Base-by-base conservation (phyloP, 2,329 filamentous ascomycete genomes). In the Cryphonectria naterciae region DNA sequence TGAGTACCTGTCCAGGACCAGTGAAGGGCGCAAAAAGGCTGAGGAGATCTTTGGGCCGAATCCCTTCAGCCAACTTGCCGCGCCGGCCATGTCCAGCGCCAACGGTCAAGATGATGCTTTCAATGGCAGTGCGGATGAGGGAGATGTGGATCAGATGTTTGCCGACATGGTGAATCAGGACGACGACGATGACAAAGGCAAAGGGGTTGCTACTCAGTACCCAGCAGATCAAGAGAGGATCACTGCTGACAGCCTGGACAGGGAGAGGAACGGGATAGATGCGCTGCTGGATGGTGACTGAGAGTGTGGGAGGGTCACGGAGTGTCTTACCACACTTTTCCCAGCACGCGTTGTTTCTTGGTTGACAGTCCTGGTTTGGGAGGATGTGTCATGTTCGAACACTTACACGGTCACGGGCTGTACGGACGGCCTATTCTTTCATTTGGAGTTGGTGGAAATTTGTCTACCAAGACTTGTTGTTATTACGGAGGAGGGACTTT, bases 101-200 rank as follows among this genome's bases (percentile, higher is more conserved):
- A 61, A 58, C 25, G 76, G 74, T 37, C 68, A 75, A 22, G 76
- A 73, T 2, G 77, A 80, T 49, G 46, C 46, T 4, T 49, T 49
- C 19, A 49, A 49, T 22, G 46, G 46, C 6, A 83, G 84, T 49
- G 69, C 69, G 46, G 85, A 85, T 25, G 81, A 82, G 35, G 82
- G 81, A 60, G 85, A 84, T 37, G 85, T 86, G 4, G 85, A 87
- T 69, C 84, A 84, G 74, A 87, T 88, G 85, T 88, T 88, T 75
- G 81, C 84, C 61, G 86, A 88, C 60, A 82, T 88, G 74, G 87
- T 85, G 4, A 86, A 88, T 70, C 82, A 64, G 35, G 61, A 64
- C 19, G 61, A 87, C 17, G 81, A 83, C 35, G 85, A 86, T 5
- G 83, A 85, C 19, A 80, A 78, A 69, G 80, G 79, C 73, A 80